Evolutionary conservation across 176 grass and related monocot genomes (phyloP).

Genomic region (Aegilops bicornis): DNA sequence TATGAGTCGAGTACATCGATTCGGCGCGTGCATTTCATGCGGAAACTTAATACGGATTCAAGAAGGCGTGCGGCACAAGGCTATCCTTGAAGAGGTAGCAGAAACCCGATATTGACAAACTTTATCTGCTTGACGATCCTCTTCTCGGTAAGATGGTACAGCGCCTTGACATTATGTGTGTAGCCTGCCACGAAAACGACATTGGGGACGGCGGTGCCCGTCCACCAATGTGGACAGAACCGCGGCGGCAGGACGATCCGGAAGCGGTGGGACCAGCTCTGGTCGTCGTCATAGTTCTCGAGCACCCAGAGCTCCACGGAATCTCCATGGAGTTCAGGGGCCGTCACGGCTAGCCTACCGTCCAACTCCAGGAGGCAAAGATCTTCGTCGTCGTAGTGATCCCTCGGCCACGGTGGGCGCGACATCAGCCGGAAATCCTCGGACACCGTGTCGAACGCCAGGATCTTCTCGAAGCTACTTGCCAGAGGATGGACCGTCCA

Average conservation of each 20-base stretch:
- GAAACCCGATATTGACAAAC: not conserved
- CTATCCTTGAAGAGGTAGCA: not conserved
- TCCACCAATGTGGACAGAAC: not conserved
- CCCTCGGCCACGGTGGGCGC: not conserved
- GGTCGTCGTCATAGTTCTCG: not conserved
- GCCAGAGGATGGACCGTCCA: not conserved
- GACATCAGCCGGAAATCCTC: not conserved
- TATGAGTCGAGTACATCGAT: too few relatives aligned
- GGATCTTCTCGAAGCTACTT: not conserved
- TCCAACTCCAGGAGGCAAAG: conserved; percentile 15
- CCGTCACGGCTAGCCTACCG: conserved; percentile 10
- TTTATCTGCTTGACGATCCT: not conserved
- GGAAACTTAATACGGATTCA: not conserved
- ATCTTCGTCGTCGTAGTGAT: not conserved
- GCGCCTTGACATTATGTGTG: not conserved
- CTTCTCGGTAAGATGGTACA: not conserved
- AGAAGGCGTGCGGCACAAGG: not conserved
- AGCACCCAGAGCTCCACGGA: conserved; percentile 11
- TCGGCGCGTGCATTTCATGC: too few relatives aligned
- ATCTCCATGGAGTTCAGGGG: not conserved
- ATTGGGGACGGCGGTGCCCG: not conserved
- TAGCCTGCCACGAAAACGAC: not conserved
- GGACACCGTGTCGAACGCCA: conserved; percentile 1
- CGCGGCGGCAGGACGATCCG: not conserved
- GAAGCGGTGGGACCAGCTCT: not conserved